Conservation (phyloP, 148 eudicot species). For the Bassia scoparia region DNA sequence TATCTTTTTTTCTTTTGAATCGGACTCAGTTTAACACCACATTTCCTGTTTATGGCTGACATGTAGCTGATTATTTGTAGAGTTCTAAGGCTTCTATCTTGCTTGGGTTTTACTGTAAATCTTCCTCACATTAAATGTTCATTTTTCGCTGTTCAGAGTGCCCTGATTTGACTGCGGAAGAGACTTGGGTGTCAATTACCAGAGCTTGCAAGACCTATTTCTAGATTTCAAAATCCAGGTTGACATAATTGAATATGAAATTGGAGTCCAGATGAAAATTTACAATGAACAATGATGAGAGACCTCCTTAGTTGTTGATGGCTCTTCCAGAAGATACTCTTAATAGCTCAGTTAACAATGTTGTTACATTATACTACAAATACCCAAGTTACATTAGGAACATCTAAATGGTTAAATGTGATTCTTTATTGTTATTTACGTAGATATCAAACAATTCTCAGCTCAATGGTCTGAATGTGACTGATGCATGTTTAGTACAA, state of each 20-base stretch:
- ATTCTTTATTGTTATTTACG: slow-evolving; percentile 55
- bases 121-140: slow-evolving; percentile 13
- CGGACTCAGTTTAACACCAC: background rate
- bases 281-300: slow-evolving; percentile 98
- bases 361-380: background rate
- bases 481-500: slow-evolving; percentile 81
- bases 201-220: slow-evolving; percentile 78
- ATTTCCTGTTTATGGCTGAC: background rate
- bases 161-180: slow-evolving; percentile 74
- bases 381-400: background rate
- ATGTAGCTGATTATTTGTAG: too few relatives aligned
- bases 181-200: slow-evolving; percentile 93
- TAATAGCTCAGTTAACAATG: background rate
- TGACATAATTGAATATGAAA: slow-evolving; percentile 61
- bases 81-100: background rate
- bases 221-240: slow-evolving; percentile 65
- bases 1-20: background rate
- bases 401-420: background rate
- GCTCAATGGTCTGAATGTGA: slow-evolving; percentile 86
- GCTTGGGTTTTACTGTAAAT: background rate
- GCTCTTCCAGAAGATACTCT: slow-evolving; percentile 90
- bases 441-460: slow-evolving; percentile 89
- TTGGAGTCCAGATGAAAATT: slow-evolving; percentile 95
- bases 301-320: slow-evolving; percentile 77
- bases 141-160: slow-evolving; percentile 52